phyloP scores from a whole-genome alignment of 208 protist species.

The Phytomonas sp. region DNA sequence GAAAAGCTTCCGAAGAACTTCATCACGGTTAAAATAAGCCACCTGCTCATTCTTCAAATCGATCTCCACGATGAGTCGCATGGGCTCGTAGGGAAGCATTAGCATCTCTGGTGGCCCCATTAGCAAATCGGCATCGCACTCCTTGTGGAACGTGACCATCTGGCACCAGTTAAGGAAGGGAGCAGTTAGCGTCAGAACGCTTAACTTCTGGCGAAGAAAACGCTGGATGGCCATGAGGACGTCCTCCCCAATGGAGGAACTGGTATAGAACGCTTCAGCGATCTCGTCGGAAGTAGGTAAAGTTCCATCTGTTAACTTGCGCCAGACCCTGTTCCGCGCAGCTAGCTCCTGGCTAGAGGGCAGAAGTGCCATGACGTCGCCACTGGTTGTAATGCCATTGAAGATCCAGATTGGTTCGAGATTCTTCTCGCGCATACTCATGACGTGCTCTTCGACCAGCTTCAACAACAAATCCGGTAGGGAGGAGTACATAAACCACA shows the following conservation, averaged over 20 bases:
- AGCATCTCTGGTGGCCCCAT: slow-evolving; percentile 77
- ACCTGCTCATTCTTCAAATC: slow-evolving; percentile 45
- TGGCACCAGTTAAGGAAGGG: slow-evolving; percentile 85
- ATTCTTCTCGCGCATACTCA: slow-evolving; percentile 43
- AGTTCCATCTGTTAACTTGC: slow-evolving; percentile 38
- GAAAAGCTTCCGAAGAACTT: slow-evolving; percentile 61
- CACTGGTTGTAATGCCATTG: slow-evolving; percentile 69
- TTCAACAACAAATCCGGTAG: slow-evolving; percentile 57
- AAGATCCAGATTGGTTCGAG: slow-evolving; percentile 83
- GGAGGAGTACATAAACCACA: slow-evolving; percentile 79
- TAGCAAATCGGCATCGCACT: slow-evolving; percentile 61
- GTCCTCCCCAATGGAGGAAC: slow-evolving; percentile 58
- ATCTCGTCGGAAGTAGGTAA: slow-evolving; percentile 39
- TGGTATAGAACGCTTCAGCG: slow-evolving; percentile 60
- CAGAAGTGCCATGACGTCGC: slow-evolving; percentile 74
- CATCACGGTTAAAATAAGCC: slow-evolving; percentile 54
- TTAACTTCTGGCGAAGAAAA: slow-evolving; percentile 55
- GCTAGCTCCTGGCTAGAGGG: slow-evolving; percentile 42
- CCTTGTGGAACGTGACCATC: slow-evolving; percentile 74
- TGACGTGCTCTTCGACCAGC: slow-evolving; percentile 57
- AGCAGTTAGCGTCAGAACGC: slow-evolving; percentile 60
- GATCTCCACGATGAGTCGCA: slow-evolving; percentile 68
- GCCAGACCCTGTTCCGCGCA: slow-evolving; percentile 57
- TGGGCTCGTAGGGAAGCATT: slow-evolving; percentile 62
- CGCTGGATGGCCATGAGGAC: slow-evolving; percentile 70